These are phyloP conservation scores for Thraustochytrium sp. DNA, from an alignment of 352 stramenopile genomes.

Conservation along the genomic window DNA sequence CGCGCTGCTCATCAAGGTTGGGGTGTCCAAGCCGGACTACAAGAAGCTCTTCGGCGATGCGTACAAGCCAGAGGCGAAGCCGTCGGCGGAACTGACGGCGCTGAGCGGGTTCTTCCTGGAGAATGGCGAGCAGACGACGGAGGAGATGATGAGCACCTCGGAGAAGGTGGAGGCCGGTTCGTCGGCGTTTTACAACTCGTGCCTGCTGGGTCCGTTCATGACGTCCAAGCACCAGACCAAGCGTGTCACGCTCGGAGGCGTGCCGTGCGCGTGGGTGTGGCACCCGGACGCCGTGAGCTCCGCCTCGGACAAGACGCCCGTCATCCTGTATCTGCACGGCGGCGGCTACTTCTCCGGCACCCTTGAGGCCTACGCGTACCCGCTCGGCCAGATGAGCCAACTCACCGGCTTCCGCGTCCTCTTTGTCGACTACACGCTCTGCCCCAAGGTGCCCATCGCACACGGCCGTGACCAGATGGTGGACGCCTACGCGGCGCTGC, in stretches of 20 bases:
- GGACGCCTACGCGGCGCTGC: neutral
- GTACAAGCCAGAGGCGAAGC: neutral
- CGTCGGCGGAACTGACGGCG: neutral
- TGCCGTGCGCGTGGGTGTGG: neutral
- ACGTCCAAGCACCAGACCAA: neutral
- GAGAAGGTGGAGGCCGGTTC: neutral
- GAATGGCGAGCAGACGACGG: neutral
- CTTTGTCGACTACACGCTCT: slow-evolving; percentile 34
- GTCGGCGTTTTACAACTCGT: neutral
- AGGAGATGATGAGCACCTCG: neutral
- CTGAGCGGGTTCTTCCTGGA: neutral
- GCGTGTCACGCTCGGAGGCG: neutral
- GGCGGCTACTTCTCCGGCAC: neutral
- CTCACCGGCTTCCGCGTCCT: neutral
- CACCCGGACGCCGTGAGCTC: neutral
- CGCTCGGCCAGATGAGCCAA: neutral
- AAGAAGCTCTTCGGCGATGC: neutral
- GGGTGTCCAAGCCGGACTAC: neutral
- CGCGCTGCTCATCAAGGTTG: neutral
- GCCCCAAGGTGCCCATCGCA: neutral
- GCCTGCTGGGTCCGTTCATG: neutral
- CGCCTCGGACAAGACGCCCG: neutral
- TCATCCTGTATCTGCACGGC: neutral
- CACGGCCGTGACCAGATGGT: neutral
- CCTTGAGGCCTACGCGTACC: neutral